Conservation (phyloP, 257 asterid species). For the Solanum gracilifrons region DNA sequence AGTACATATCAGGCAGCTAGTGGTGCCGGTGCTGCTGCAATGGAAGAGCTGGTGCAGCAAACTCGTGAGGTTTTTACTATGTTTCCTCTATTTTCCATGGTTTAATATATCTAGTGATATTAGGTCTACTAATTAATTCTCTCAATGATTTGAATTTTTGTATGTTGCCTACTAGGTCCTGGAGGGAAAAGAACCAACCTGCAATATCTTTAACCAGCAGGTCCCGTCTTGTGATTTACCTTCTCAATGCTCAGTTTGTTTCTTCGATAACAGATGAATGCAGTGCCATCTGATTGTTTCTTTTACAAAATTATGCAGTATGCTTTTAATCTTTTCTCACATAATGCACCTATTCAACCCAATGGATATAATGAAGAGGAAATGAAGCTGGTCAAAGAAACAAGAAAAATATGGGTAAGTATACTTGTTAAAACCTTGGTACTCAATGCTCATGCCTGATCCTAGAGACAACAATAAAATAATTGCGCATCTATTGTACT, state of each 20-base stretch:
- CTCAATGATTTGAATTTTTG: not conserved
- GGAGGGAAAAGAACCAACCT: slow-evolving; percentile 78
- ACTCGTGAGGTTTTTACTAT: slow-evolving; percentile 64
- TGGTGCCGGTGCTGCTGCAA: slow-evolving; percentile 96
- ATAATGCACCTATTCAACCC: slow-evolving; percentile 77
- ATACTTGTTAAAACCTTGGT: not conserved
- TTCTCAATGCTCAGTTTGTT: not conserved
- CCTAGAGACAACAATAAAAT: not conserved
- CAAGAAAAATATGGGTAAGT: slow-evolving; percentile 88
- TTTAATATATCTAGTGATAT: not conserved
- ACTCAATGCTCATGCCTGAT: not conserved
- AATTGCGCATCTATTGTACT: not conserved
- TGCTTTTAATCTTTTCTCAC: slow-evolving; percentile 96
- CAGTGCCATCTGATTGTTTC: not conserved
- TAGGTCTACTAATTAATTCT: not conserved
- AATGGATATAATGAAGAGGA: slow-evolving; percentile 98
- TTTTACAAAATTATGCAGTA: slow-evolving; percentile 39
- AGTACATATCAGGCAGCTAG: slow-evolving; percentile 54
- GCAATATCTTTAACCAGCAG: slow-evolving; percentile 76
- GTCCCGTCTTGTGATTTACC: slow-evolving; percentile 19
- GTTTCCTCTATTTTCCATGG: not conserved
- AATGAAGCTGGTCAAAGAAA: slow-evolving; percentile 95
- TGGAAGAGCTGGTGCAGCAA: slow-evolving; percentile 93
- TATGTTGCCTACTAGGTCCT: slow-evolving; percentile 37
- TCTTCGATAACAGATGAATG: not conserved